Base-by-base conservation (phyloP, 2,329 filamentous ascomycete genomes). In the Teratosphaeria pseudoeucalypti region DNA sequence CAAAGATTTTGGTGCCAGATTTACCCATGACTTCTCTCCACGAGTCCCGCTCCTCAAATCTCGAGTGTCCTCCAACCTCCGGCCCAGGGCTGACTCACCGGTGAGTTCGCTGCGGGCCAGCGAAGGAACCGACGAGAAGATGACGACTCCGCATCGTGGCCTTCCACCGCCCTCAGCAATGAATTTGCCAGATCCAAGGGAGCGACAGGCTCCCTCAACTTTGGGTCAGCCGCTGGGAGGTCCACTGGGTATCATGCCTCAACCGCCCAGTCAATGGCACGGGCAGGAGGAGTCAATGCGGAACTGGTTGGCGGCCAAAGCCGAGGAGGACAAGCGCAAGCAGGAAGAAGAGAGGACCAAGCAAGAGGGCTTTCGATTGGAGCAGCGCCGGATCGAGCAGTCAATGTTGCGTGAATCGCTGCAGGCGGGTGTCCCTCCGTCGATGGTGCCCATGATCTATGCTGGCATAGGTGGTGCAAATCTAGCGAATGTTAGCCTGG, bases 331-430 rank as follows among this genome's bases (percentile, higher is more conserved):
- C 62, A 77, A 75, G 70, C 73, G 78, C 60, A 79, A 76, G 70
- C 78, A 81, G 71, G 79, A 81, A 68, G 79, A 81, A 66, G 78
- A 81, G 64, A 78, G 74, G 70, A 81, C 79, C 55, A 75, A 76
- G 62, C 79, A 82, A 67, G 79, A 81, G 66, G 72, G 71, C 19
- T 69, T 78, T 55, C 70, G 73, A 62, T 70, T 81, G 54, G 79
- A 81, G 67, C 78, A 80, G 64, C 77, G 79, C 57, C 77, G 76
- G 60, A 77, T 81, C 60, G 79, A 82, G 66, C 76, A 79, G 66
- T 74, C 76, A 19, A 81, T 82, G 75, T 68, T 82, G 62, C 74
- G 77, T 55, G 79, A 81, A 61, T 79, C 79, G 19, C 75, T 81
- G 67, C 75, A 77, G 62, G 77, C 78, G 57, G 79, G 78, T 58